phyloP scores from a whole-genome alignment of 2,329 filamentous ascomycete species.

The Lachnellula arida region DNA sequence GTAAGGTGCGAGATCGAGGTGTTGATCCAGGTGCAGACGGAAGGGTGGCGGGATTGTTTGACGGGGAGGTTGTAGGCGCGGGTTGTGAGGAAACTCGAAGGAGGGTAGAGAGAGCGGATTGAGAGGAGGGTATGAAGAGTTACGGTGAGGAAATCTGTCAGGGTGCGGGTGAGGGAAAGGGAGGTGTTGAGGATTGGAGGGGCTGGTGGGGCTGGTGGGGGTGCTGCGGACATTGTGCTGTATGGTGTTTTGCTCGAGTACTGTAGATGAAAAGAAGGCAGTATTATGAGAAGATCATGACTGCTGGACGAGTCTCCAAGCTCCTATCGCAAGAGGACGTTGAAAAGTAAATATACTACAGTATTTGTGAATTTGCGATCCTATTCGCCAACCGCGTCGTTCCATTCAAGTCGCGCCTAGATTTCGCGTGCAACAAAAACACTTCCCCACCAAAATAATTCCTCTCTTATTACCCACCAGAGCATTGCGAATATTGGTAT shows the following conservation, averaged over 20 bases:
- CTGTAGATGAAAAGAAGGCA: background rate
- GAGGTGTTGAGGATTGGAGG: constrained; percentile 38
- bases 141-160: constrained; percentile 63
- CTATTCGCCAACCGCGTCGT: background rate
- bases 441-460: background rate
- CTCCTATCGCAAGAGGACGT: background rate
- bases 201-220: constrained; percentile 16
- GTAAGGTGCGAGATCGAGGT: constrained; percentile 59
- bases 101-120: constrained; percentile 62
- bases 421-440: background rate
- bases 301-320: background rate
- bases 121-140: constrained; percentile 68
- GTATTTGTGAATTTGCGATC: background rate
- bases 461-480: background rate
- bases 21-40: constrained; percentile 65
- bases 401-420: background rate
- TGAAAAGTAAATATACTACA: background rate
- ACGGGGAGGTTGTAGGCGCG: constrained; percentile 69
- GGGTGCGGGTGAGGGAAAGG: constrained; percentile 47
- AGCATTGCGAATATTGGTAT: background rate
- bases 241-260: background rate
- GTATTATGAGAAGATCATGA: background rate
- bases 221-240: constrained; percentile 9
- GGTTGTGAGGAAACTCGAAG: constrained; percentile 59
- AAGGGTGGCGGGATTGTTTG: constrained; percentile 63